Conservation (phyloP, 345 rosid genomes). For the Syzygium oleosum region DNA sequence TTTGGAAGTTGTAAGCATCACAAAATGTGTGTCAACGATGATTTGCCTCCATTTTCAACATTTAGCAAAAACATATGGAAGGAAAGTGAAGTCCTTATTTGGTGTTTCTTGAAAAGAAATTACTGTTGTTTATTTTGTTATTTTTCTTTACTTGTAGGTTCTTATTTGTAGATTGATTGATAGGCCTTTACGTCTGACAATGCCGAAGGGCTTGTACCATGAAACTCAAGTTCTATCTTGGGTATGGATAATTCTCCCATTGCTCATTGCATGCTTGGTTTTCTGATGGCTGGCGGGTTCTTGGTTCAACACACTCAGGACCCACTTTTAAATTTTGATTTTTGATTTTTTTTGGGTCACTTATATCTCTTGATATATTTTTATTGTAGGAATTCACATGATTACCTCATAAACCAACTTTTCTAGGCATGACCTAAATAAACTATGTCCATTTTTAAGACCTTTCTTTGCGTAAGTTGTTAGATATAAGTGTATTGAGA, state of each 20-base stretch:
- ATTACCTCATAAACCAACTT: no score
- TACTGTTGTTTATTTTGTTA: background rate
- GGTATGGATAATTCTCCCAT: constrained; percentile 37
- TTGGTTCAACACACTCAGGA: background rate
- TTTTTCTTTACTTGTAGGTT: constrained; percentile 35
- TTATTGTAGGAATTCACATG: no score
- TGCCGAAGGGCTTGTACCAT: constrained; percentile 88
- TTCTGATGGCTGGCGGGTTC: background rate
- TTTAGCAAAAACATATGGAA: background rate
- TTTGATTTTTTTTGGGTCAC: no score
- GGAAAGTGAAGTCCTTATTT: background rate
- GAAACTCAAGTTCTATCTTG: constrained; percentile 92
- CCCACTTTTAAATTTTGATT: background rate
- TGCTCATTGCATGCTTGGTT: background rate
- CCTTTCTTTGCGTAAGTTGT: no score
- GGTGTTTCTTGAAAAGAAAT: background rate
- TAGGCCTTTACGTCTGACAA: constrained; percentile 87
- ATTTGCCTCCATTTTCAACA: background rate
- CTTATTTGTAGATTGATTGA: constrained; percentile 89
- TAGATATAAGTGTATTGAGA: no score
- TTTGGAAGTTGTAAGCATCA: background rate
- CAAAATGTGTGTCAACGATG: background rate
- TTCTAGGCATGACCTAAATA: no score
- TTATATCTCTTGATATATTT: no score
- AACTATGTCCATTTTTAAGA: no score